Conservation (phyloP, 176 grass and related monocot genomes). For the Aegilops sharonensis region DNA sequence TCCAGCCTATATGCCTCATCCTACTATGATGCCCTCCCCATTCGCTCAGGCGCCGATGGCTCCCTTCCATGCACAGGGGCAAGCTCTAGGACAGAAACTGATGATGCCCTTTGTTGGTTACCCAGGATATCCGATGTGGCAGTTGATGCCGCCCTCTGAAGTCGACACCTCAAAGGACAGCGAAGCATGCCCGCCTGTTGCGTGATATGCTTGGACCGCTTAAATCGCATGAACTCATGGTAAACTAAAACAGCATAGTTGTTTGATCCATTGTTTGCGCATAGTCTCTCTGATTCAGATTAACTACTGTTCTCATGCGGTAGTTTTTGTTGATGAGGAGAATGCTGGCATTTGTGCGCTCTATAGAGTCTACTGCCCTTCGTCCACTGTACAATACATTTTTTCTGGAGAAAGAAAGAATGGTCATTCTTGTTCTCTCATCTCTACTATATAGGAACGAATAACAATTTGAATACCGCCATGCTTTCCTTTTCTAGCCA, state of each 20-base stretch:
- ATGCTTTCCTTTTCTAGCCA: background rate
- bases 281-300: constrained; percentile 12
- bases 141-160: constrained; percentile 69
- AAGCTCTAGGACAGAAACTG: constrained; percentile 52
- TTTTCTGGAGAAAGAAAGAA: constrained; percentile 45
- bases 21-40: constrained; percentile 50
- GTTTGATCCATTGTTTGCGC: constrained; percentile 25
- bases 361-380: constrained; percentile 24
- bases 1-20: constrained; percentile 58
- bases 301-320: constrained; percentile 29
- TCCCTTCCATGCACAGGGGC: constrained; percentile 51
- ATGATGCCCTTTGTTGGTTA: constrained; percentile 68
- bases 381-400: constrained; percentile 26
- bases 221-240: constrained; percentile 2
- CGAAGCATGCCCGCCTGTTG: constrained; percentile 63
- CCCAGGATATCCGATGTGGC: constrained; percentile 67
- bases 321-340: constrained; percentile 25
- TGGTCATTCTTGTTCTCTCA: constrained; percentile 42
- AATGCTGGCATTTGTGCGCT: constrained; percentile 22
- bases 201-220: constrained; percentile 21
- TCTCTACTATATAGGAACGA: background rate
- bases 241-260: constrained; percentile 16
- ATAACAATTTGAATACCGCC: background rate
- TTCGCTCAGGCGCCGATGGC: constrained; percentile 42
- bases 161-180: constrained; percentile 68